phyloP scores from a whole-genome alignment of 257 asterid genomes.

The Sherardia arvensis region DNA sequence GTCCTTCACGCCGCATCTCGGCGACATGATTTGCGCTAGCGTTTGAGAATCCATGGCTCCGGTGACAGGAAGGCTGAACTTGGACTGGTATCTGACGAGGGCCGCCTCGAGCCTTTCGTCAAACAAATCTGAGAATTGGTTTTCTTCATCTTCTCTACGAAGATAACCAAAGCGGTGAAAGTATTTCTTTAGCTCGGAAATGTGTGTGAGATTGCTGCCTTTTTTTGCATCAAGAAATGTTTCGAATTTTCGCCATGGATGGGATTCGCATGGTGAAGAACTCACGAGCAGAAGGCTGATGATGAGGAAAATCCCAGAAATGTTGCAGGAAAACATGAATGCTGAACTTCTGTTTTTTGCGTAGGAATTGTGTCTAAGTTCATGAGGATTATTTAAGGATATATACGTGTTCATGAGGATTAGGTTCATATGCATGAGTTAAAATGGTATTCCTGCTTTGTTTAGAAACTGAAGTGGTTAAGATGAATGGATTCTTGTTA shows the following conservation, averaged over 20 bases:
- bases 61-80: conserved; percentile 32
- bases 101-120: conserved; percentile 43
- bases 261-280: background rate
- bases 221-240: conserved; percentile 26
- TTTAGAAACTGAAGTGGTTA: conserved; percentile 5
- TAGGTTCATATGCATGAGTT: background rate
- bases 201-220: conserved; percentile 37
- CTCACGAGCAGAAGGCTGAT: conserved; percentile 6
- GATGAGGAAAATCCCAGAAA: conserved; percentile 17
- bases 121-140: conserved; percentile 29
- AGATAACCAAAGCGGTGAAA: conserved; percentile 52
- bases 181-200: conserved; percentile 54
- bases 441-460: background rate
- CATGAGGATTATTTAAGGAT: background rate
- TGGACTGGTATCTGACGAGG: conserved; percentile 42
- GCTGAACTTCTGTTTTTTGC: background rate
- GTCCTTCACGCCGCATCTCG: conserved; percentile 69
- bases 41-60: conserved; percentile 44
- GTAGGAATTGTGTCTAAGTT: background rate
- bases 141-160: background rate
- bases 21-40: conserved; percentile 33
- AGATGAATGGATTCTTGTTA: background rate
- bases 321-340: conserved; percentile 33
- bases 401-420: background rate
- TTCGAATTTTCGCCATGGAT: conserved; percentile 42